phyloP scores from a whole-genome alignment of 1,284 basidiomycete genomes.

The Irpex sp. region DNA sequence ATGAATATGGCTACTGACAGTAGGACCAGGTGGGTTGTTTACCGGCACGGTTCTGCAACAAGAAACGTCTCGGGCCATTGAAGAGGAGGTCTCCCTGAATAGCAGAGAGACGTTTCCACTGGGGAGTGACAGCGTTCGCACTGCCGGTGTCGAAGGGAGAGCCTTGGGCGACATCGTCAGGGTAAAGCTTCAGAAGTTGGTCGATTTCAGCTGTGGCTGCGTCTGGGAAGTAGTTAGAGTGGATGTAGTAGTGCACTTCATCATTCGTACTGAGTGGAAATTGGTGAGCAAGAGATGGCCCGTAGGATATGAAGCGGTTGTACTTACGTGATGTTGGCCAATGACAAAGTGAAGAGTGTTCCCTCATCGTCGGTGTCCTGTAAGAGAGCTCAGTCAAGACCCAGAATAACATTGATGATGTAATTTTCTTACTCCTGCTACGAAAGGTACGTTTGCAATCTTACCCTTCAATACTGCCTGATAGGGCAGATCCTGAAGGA shows the following conservation, averaged over 20 bases:
- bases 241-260: constrained; percentile 34
- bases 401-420: background rate
- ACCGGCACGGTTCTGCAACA: constrained; percentile 29
- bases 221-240: constrained; percentile 19
- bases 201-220: constrained; percentile 15
- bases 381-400: background rate
- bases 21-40: constrained; percentile 29
- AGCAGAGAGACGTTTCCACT: constrained; percentile 52
- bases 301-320: background rate
- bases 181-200: constrained; percentile 22
- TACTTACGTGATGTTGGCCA: background rate
- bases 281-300: background rate
- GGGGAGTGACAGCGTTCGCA: constrained; percentile 39
- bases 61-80: constrained; percentile 50
- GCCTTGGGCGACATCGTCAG: constrained; percentile 32
- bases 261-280: constrained; percentile 33
- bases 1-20: background rate
- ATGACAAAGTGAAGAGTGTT: background rate
- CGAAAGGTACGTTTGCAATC: constrained; percentile 25
- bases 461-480: constrained; percentile 19
- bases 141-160: constrained; percentile 50
- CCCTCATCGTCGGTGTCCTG: background rate
- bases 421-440: constrained; percentile 17
- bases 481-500: constrained; percentile 23
- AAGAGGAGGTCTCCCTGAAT: constrained; percentile 51